Base-by-base conservation (phyloP, 108 stramenopile genomes). In the Bacterosira constricta region DNA sequence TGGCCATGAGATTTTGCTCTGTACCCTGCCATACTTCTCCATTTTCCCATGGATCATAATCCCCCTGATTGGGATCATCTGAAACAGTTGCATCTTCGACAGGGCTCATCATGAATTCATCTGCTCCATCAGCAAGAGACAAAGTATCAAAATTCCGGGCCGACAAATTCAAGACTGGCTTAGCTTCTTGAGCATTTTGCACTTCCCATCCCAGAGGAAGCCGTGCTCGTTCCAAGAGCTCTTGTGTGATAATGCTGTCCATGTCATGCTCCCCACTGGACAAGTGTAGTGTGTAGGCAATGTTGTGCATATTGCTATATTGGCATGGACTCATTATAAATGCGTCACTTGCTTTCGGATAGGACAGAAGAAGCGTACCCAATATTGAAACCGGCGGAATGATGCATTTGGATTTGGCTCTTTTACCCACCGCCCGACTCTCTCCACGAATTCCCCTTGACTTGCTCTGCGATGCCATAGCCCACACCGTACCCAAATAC, bases 181-280 rank as follows among this genome's bases (percentile, higher is more conserved):
- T 34, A 25, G 66, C 38, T 42, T 76, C 75, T 53, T 62, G 37
- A 53, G 42, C 51, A 25, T 31, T 26, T 34, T 68, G 59, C 26
- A 45, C 30, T 52, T 76, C 75, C 75, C 75, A 76, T 29, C 38
- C 23, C 41, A 76, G 66, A 61, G 66, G 66, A 21, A 44, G 32
- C 21, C 34, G 37, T 6, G 75, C 75, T 51, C 75, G 60, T 31
- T 61, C 30, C 25, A 76, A 4, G 9, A 67, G 47, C 3, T 76
- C 75, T 37, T 58, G 27, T 32, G 60, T 61, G 23, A 61, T 52
- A 12, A 68, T 27, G 15, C 20, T 39, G 42, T 34, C 55, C 21
- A 23, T 58, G 26, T 41, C 41, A 31, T 55, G 12, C 37, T 25
- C 31, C 18, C 31, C 9, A 10, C 26, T 26, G 25, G 36, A 47